Base-by-base conservation (phyloP, 768 basidiomycete species). In the Boletus speciosus region DNA sequence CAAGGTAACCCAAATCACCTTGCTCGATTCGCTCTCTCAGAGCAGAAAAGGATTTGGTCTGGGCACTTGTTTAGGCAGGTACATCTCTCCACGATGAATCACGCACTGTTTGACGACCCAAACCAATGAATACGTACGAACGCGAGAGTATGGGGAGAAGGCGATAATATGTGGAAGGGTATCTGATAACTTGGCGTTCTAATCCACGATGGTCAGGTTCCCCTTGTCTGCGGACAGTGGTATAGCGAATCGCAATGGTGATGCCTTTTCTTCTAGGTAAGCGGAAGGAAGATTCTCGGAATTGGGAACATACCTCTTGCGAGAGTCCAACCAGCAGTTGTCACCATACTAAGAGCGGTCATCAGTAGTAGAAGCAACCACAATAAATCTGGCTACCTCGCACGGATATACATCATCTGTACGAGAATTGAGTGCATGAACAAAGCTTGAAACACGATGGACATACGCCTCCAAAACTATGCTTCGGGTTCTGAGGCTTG, bases 401-500 rank as follows among this genome's bases (percentile, higher is more conserved):
- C 79, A 12, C 87, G 82, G 47, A 88, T 86, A 63, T 84, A 85
- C 46, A 88, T 65, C 87, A 90, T 88, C 86, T 88, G 4, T 3
- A 15, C 37, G 31, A 37, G 1, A 23, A 11, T 40, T 49, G 25
- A 56, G 36, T 39, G 34, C 4, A 19, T 23, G 23, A 29, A 42
- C 19, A 16, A 23, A 11, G 14, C 34, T 23, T 6, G 52, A 23
- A 37, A 21, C 5, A 19, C 10, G 19, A 16, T 11, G 32, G 11
- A 78, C 82, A 62, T 64, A 88, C 87, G 3, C 88, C 87, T 48
- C 85, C 85, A 56, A 88, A 90, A 58, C 85, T 86, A 25, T 90
- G 70, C 64, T 89, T 91, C 1, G 83, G 77, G 61, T 90, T 88
- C 32, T 81, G 82, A 16, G 88, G 87, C 57, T 78, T 74, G 25